phyloP scores from a whole-genome alignment of 1,284 basidiomycete species.

The Tranzscheliella williamsii region DNA sequence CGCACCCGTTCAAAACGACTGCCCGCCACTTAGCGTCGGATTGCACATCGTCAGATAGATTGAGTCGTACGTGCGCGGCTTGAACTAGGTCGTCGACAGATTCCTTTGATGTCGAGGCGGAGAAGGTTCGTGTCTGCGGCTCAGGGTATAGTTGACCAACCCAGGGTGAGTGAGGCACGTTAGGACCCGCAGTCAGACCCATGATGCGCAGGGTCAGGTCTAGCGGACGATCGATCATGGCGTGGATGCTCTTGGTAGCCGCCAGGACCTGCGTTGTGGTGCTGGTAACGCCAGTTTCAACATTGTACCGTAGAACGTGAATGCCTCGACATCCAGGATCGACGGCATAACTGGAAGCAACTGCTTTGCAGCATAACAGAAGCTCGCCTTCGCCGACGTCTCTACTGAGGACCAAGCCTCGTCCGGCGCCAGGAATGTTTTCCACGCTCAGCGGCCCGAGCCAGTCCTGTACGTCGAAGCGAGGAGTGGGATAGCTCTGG shows the following conservation, averaged over 20 bases:
- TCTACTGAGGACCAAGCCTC: conserved; percentile 51
- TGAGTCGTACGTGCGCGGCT: conserved; percentile 1
- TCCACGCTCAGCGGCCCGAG: conserved; percentile 46
- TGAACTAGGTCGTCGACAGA: conserved; percentile 4
- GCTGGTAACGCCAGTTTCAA: conserved; percentile 50
- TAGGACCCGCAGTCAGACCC: conserved; percentile 57
- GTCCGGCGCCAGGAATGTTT: conserved; percentile 52
- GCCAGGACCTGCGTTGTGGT: conserved; percentile 59
- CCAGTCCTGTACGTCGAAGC: conserved; percentile 44
- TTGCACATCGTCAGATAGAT: conserved; percentile 2
- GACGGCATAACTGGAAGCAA: conserved; percentile 46
- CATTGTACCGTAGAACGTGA: conserved; percentile 44
- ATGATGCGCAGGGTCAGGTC: conserved; percentile 48
- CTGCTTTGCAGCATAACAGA: conserved; percentile 50
- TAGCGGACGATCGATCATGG: conserved; percentile 46
- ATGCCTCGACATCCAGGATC: conserved; percentile 42
- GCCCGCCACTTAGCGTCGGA: conserved; percentile 1
- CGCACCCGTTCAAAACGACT: conserved; percentile 7
- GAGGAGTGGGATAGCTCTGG: conserved; percentile 36
- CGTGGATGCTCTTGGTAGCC: conserved; percentile 53
- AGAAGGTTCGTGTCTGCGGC: conserved; percentile 13
- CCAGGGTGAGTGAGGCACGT: conserved; percentile 31
- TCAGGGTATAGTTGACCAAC: conserved; percentile 45
- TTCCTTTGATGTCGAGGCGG: conserved; percentile 5
- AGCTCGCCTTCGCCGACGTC: conserved; percentile 53